Conservation (phyloP, 169 alveolate genomes). For the Babesia gibsoni region DNA sequence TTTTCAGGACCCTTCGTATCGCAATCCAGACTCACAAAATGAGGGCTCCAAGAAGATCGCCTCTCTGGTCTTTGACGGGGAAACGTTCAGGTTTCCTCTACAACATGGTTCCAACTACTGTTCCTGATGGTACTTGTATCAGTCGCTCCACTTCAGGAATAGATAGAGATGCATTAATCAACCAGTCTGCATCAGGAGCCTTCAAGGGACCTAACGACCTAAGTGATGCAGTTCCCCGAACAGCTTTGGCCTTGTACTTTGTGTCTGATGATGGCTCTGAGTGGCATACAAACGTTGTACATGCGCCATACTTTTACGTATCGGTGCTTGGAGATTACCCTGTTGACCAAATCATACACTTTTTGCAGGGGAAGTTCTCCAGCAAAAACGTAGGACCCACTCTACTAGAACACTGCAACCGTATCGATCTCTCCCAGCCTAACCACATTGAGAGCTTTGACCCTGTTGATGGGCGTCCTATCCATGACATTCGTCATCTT, state of each 20-base stretch:
- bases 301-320: slow-evolving; percentile 60
- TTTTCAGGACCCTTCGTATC: slow-evolving; percentile 1
- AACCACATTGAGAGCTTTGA: slow-evolving; percentile 60
- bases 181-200: background rate
- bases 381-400: slow-evolving; percentile 35
- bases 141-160: background rate
- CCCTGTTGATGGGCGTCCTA: slow-evolving; percentile 40
- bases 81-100: slow-evolving; percentile 79
- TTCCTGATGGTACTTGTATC: slow-evolving; percentile 64
- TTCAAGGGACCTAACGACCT: background rate
- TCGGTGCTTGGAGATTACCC: slow-evolving; percentile 6
- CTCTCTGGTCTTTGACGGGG: slow-evolving; percentile 65
- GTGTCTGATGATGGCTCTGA: slow-evolving; percentile 65
- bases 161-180: background rate
- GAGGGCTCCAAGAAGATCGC: slow-evolving; percentile 27
- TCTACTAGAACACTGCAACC: slow-evolving; percentile 43
- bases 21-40: slow-evolving; percentile 5
- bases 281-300: slow-evolving; percentile 61
- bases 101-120: slow-evolving; percentile 80
- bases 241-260: slow-evolving; percentile 58
- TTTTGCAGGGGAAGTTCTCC: slow-evolving; percentile 32
- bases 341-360: slow-evolving; percentile 46
- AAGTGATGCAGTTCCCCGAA: slow-evolving; percentile 1
- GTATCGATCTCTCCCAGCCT: slow-evolving; percentile 56
- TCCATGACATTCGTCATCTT: slow-evolving; percentile 43